Evolutionary conservation across 225 moss, liverwort and hornwort genomes (phyloP), one percentile per base, ranked within the genome.

Genomic region (Bryoerythrophyllum caledonicum): DNA sequence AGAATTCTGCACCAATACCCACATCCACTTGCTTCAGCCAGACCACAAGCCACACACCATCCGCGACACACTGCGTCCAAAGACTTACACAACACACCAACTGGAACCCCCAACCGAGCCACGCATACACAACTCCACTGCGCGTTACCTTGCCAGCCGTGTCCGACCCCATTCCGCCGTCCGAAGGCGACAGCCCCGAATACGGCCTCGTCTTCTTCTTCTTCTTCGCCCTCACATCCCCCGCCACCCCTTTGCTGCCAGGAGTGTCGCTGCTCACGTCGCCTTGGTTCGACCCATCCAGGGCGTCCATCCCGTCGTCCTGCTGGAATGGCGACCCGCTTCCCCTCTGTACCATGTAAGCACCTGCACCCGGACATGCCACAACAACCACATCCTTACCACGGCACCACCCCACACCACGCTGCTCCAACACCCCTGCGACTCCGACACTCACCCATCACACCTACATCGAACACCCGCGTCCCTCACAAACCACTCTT

Each of bases 141-240:
- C 49, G 21, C 58, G n/a, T 7, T 78, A 78, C 84, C 84, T 84
- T 84, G 70, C 3, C 69, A 38, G 34, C 12, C 62, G 74, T 44
- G 60, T 68, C 73, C 63, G 38, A 73, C 25, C 60, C 76, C 63
- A 60, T 20, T 73, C 88, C 91, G 65, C 86, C 91, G 65, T 84
- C 82, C 74, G 75, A 70, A 54, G 80, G 66, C 38, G 89, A 76
- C 58, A 81, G 63, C 55, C 87, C 89, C 80, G 78, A 70, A 69
- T 84, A 89, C 60, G 85, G 76, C 82, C 86, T 93, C 66, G 81
- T 86, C 80, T 88, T 91, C 19, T 91, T 93, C 71, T 90, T 93
- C 82, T 86, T 93, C 86, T 86, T 91, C 41, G 81, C 67, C 79
- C 91, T 93, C 15, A 79, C 86, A 61, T 70, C 81, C 59, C 79